These are phyloP conservation scores for Fraxinus anomala DNA, from an alignment of 257 asterid species.

Conservation along the genomic window DNA sequence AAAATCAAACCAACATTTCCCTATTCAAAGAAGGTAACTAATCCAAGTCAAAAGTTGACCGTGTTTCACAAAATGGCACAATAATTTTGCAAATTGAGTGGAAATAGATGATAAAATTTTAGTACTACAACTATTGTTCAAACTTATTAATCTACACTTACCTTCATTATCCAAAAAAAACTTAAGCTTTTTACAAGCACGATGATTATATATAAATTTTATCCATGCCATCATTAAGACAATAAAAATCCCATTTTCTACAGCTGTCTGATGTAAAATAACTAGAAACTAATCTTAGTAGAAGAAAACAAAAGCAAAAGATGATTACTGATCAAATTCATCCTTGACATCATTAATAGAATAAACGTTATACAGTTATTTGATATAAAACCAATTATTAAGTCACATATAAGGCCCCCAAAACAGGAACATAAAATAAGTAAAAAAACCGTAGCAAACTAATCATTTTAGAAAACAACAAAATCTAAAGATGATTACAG, in stretches of 20 bases:
- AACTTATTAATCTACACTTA: background rate
- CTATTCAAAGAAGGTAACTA: conserved; percentile 30
- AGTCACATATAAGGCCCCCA: too few species aligned
- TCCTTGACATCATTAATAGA: too few species aligned
- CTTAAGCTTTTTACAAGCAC: background rate
- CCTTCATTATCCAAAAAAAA: background rate
- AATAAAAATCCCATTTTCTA: background rate
- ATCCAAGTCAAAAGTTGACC: background rate
- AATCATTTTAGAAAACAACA: background rate
- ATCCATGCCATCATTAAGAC: background rate
- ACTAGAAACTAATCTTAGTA: too few species aligned
- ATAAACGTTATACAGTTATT: too few species aligned
- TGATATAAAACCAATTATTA: too few species aligned
- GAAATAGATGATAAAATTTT: background rate
- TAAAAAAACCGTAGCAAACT: background rate
- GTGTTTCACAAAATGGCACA: background rate
- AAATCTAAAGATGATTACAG: background rate
- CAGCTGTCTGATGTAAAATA: background rate
- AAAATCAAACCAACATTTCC: conserved; percentile 96
- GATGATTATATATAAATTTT: background rate
- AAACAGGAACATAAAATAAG: background rate
- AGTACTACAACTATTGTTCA: background rate
- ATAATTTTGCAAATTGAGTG: background rate
- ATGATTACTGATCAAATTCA: too few species aligned
- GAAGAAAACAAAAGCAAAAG: too few species aligned